Evolutionary conservation across 306 rosid genomes (phyloP).

Genomic region (Gynostemma pentaphyllum): DNA sequence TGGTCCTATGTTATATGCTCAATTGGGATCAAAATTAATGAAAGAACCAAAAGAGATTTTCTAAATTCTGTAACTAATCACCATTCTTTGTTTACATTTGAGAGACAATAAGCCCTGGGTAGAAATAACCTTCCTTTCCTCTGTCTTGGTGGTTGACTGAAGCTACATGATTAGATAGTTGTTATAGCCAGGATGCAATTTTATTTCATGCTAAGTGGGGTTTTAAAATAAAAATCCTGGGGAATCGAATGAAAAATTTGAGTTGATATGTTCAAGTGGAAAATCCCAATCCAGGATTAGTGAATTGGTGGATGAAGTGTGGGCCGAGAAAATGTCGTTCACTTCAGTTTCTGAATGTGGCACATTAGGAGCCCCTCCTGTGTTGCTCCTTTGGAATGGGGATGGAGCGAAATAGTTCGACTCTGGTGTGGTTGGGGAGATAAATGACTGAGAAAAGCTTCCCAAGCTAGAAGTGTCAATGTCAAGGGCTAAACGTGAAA

Average conservation of each 20-base stretch:
- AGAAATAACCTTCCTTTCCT: background rate
- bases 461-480: constrained; percentile 21
- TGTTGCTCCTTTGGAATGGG: constrained; percentile 26
- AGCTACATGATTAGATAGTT: background rate
- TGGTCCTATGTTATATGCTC: background rate
- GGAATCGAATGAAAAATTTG: constrained; percentile 39
- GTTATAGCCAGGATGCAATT: background rate
- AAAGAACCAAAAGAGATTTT: background rate
- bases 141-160: background rate
- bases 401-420: constrained; percentile 26
- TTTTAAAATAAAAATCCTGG: constrained; percentile 29
- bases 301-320: constrained; percentile 46
- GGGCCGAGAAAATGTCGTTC: constrained; percentile 51
- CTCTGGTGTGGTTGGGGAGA: constrained; percentile 32
- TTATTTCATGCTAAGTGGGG: background rate
- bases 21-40: constrained; percentile 3
- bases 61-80: background rate
- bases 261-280: constrained; percentile 38
- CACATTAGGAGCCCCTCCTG: constrained; percentile 1
- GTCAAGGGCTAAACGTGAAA: constrained; percentile 6
- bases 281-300: constrained; percentile 55
- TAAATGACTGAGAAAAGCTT: constrained; percentile 26
- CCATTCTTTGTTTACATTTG: background rate
- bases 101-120: background rate
- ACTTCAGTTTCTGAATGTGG: constrained; percentile 35